Conservation (phyloP, 2,329 filamentous ascomycete genomes). For the Dothideomycetes sp. region DNA sequence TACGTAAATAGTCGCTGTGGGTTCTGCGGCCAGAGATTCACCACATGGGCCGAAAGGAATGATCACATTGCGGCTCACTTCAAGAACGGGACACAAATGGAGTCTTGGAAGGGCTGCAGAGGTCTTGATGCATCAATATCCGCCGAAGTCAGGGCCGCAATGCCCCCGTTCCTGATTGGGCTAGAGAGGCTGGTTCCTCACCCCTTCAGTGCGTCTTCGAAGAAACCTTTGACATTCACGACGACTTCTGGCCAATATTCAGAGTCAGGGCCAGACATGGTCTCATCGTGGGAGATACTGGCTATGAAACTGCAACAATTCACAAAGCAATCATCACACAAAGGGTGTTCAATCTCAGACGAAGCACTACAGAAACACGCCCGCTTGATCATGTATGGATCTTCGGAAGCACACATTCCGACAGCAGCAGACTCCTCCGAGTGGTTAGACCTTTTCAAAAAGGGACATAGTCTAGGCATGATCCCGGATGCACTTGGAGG, state of each 20-base stretch:
- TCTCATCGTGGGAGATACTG: slow-evolving; percentile 37
- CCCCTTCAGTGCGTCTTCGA: slow-evolving; percentile 30
- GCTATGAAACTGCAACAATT: slow-evolving; percentile 34
- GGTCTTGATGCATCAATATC: slow-evolving; percentile 39
- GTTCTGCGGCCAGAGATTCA: slow-evolving; percentile 38
- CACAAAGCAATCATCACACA: slow-evolving; percentile 26
- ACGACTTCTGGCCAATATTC: too few relatives aligned
- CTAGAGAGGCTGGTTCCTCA: slow-evolving; percentile 33
- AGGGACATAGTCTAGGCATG: slow-evolving; percentile 32
- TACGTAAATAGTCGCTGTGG: slow-evolving; percentile 45
- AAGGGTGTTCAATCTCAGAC: slow-evolving; percentile 32
- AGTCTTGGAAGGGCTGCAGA: slow-evolving; percentile 44
- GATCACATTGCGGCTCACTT: slow-evolving; percentile 47
- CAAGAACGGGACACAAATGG: slow-evolving; percentile 41
- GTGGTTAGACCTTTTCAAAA: slow-evolving; percentile 38
- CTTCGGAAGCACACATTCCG: slow-evolving; percentile 36
- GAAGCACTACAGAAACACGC: slow-evolving; percentile 39
- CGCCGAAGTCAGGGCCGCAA: slow-evolving; percentile 37
- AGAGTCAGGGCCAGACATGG: too few relatives aligned
- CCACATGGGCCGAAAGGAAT: slow-evolving; percentile 39
- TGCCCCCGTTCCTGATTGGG: slow-evolving; percentile 41
- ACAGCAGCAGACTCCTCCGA: slow-evolving; percentile 30
- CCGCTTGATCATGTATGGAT: slow-evolving; percentile 34
- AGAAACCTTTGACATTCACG: too few relatives aligned
- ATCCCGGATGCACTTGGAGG: slow-evolving; percentile 19